Percentiles rank a stretch among this genome's conserved stretches.
phyloP scores from a whole-genome alignment of 2,329 filamentous ascomycete species.

The Alternaria gansuensis region DNA sequence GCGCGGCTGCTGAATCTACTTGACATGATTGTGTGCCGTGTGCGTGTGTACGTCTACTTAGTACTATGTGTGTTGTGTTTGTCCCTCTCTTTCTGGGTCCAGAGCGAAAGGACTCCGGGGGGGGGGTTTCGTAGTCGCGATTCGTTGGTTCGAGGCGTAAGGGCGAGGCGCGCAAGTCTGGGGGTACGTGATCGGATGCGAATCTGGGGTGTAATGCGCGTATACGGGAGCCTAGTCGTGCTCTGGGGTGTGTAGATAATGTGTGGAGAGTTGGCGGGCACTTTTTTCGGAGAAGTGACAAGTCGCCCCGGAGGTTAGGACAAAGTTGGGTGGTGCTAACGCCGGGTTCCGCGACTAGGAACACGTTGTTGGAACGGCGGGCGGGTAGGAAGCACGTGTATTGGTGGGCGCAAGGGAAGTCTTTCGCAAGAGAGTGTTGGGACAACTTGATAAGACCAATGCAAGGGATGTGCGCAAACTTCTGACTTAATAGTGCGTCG shows the following conservation, averaged over 20 bases:
- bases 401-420: not conserved
- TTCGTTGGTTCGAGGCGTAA: not conserved
- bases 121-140: not conserved
- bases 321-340: constrained; percentile 13
- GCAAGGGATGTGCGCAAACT: not conserved
- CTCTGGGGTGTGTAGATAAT: not conserved
- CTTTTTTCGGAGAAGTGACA: constrained; percentile 1
- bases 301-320: constrained; percentile 16
- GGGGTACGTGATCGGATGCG: not conserved
- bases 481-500: not conserved
- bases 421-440: not conserved
- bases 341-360: constrained; percentile 8
- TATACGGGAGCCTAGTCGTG: not conserved
- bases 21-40: constrained; percentile 30
- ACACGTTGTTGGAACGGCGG: constrained; percentile 12
- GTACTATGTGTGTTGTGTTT: not conserved
- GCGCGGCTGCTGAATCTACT: constrained; percentile 43
- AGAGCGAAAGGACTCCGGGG: not conserved
- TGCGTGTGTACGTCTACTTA: not conserved
- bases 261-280: not conserved
- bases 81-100: not conserved
- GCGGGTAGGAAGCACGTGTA: constrained; percentile 6
- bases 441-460: not conserved
- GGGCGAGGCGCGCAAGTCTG: not conserved
- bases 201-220: not conserved